phyloP scores from a whole-genome alignment of 371 early-diverging fungal species.

The Agmasoma carcini region DNA sequence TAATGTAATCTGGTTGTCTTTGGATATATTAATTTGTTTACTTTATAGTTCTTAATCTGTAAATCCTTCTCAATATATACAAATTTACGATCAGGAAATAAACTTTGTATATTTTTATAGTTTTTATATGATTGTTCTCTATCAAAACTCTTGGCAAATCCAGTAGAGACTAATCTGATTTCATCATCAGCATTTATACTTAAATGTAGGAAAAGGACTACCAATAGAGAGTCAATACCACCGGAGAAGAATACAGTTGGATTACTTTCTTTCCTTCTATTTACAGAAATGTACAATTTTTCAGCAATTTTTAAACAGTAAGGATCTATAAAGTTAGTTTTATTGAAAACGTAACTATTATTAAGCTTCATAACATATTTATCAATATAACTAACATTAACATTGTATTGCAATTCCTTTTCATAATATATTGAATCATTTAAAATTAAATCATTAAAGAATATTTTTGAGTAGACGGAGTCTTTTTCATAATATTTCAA shows the following conservation, averaged over 20 bases:
- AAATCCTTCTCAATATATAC: conserved; percentile 36
- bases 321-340: not conserved
- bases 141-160: conserved; percentile 27
- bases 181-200: not conserved
- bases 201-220: conserved; percentile 26
- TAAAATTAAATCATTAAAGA: too few relatives aligned
- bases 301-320: not conserved
- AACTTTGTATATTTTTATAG: conserved; percentile 11
- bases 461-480: too few relatives aligned
- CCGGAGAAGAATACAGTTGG: conserved; percentile 33
- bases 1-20: conserved; percentile 32
- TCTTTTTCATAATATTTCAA: too few relatives aligned
- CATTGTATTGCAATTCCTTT: too few relatives aligned
- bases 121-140: conserved; percentile 8
- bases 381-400: not conserved
- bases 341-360: not conserved
- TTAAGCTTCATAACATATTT: not conserved
- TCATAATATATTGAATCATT: too few relatives aligned
- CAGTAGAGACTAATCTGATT: conserved; percentile 42
- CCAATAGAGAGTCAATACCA: conserved; percentile 39
- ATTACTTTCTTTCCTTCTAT: not conserved
- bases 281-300: not conserved
- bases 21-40: conserved; percentile 32
- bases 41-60: conserved; percentile 3
- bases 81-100: conserved; percentile 8